Base-by-base conservation (phyloP, 1,139 yeast genomes). In the Kodamaea plutei region DNA sequence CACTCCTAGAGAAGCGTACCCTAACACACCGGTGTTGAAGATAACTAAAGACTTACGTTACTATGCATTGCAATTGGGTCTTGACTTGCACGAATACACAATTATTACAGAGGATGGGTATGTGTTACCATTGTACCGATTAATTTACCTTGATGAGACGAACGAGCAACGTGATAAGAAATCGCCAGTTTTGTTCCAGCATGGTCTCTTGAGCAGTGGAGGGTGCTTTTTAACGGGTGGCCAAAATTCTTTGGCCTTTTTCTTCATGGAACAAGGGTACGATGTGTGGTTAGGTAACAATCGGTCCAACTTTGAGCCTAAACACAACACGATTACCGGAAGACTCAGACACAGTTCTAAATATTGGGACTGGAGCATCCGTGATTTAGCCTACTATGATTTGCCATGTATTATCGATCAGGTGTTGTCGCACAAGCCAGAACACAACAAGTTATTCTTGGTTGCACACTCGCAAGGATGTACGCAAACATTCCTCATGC, bases 221-320 rank as follows among this genome's bases (percentile, higher is more conserved):
- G 96, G 91, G 0, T 83, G 95, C 0, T 91, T 70, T 53, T 69
- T 91, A 20, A 79, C 94, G 0, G 64, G 84, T 12, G 97, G 96
- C 0, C 64, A 66, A 34, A 75, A 84, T 36, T 83, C 94, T 5
- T 52, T 91, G 31, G 93, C 93, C 0, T 79, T 76, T 43, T 71
- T 64, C 43, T 61, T 89, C 17, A 56, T 67, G 25, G 62, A 69
- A 15, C 54, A 62, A 19, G 95, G 95, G 0, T 87, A 70, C 51
- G 97, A 91, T 45, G 91, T 91, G 2, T 91, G 97, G 96, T 56
- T 91, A 33, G 97, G 96, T 1, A 88, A 89, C 50, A 89, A 89
- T 52, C 62, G 98, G 37, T 79, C 95, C 39, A 93, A 95, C 20
- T 85, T 88, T 52, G 64, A 70, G 23, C 85, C 95, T 1, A 62